Base-by-base conservation (phyloP, 805 yeast species). In the Candida schatavii region DNA sequence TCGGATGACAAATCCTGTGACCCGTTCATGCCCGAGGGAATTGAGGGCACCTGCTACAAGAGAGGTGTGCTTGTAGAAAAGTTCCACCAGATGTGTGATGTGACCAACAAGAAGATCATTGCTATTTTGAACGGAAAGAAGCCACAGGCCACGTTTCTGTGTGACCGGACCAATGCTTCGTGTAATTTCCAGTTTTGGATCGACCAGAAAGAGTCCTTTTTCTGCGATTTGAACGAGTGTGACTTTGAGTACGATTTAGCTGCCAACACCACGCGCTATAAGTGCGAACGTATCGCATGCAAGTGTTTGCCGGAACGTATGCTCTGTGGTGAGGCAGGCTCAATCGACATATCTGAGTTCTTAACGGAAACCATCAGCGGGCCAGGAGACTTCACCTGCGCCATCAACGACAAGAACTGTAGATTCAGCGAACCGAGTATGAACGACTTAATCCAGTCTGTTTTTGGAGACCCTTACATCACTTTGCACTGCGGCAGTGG, bases 131-230 rank as follows among this genome's bases (percentile, higher is more conserved):
- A 80, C 14, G 97, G 96, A 0, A 77, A 80, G 61, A 75, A 74
- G 40, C 98, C 99, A 2, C 95, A 91, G 57, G 97, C 88, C 3
- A 89, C 97, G 0, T 91, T 93, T 64, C 78, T 88, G 30, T 93
- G 99, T 68, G 81, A 87, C 56, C 78, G 72, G 52, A 75, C 84
- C 1, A 67, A 78, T 0, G 75, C 65, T 14, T 62, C 62, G 9
- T 93, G 99, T 65, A 81, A 88, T 59, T 88, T 93, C 66, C 98
- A 93, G 62, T 88, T 93, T 58, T 93, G 99, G 99, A 88, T 93
- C 48, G 97, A 83, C 51, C 80, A 88, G 59, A 68, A 74, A 35
- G 99, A 93, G 61, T 83, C 95, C 45, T 93, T 93, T 61, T 93
- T 79, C 61, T 93, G 99, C 69, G 93, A 84, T 36, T 74, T 93